phyloP scores from a whole-genome alignment of 768 basidiomycete species.

The Macrolepiota fuliginosa region DNA sequence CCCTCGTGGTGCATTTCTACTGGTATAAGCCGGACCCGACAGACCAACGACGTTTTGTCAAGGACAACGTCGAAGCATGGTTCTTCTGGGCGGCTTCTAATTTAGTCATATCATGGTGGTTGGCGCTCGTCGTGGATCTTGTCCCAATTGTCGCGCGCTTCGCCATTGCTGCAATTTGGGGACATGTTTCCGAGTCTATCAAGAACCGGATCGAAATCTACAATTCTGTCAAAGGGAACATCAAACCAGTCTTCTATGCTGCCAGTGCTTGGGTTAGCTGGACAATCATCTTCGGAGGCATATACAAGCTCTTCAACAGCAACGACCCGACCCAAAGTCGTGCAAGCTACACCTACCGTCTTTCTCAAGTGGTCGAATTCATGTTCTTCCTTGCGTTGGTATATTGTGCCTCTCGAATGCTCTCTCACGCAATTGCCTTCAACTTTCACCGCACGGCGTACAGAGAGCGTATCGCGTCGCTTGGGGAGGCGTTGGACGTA shows the following conservation, averaged over 20 bases:
- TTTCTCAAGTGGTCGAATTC: slow-evolving; percentile 67
- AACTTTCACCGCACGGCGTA: slow-evolving; percentile 78
- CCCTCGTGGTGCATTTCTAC: slow-evolving; percentile 62
- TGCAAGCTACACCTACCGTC: slow-evolving; percentile 57
- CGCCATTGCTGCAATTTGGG: slow-evolving; percentile 63
- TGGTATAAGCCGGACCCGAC: slow-evolving; percentile 66
- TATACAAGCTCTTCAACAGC: slow-evolving; percentile 55
- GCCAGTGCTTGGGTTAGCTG: slow-evolving; percentile 71
- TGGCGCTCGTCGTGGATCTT: slow-evolving; percentile 70
- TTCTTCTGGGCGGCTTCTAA: slow-evolving; percentile 82
- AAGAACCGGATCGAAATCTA: slow-evolving; percentile 70
- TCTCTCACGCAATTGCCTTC: slow-evolving; percentile 70
- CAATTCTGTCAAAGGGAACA: slow-evolving; percentile 62
- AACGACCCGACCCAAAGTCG: slow-evolving; percentile 38
- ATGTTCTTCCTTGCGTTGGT: slow-evolving; percentile 74
- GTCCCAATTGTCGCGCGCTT: slow-evolving; percentile 54
- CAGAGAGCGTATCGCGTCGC: slow-evolving; percentile 63
- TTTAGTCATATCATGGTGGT: slow-evolving; percentile 74
- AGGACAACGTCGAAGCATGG: slow-evolving; percentile 72
- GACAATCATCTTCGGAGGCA: slow-evolving; percentile 69
- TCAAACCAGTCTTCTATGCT: slow-evolving; percentile 74
- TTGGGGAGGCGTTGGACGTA: slow-evolving; percentile 49
- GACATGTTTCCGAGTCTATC: slow-evolving; percentile 68
- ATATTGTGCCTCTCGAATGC: slow-evolving; percentile 59
- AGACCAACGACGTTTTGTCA: slow-evolving; percentile 54